Evolutionary conservation across 2,329 filamentous ascomycete genomes (phyloP).

Genomic region (Aspergillus texensis): DNA sequence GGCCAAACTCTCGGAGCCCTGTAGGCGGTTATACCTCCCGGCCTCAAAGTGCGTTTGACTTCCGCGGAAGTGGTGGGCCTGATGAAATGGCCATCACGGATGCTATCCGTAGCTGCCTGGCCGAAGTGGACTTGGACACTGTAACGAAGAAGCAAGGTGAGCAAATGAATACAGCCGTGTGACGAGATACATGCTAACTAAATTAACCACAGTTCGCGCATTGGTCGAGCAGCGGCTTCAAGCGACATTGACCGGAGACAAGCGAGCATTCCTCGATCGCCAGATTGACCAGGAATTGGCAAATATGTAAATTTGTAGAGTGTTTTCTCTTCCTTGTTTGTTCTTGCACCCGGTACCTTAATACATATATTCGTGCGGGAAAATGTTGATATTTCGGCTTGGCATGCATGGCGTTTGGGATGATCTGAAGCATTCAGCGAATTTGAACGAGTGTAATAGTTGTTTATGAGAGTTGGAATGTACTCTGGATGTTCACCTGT

Average conservation of each 20-base stretch:
- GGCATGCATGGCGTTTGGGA: conserved; percentile 22
- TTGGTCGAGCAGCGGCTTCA: conserved; percentile 92
- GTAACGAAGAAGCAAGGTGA: conserved; percentile 94
- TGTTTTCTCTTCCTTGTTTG: not conserved
- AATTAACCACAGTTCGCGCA: conserved; percentile 61
- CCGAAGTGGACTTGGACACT: conserved; percentile 90
- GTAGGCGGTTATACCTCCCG: conserved; percentile 52
- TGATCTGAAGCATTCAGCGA: conserved; percentile 13
- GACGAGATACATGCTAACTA: conserved; percentile 1
- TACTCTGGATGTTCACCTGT: not conserved
- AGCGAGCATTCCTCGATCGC: conserved; percentile 84
- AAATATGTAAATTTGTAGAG: conserved; percentile 69
- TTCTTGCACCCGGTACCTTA: conserved; percentile 4
- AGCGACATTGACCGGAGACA: conserved; percentile 82
- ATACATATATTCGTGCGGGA: conserved; percentile 8
- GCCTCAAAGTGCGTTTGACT: conserved; percentile 59
- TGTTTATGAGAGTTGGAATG: conserved; percentile 4
- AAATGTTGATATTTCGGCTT: conserved; percentile 8
- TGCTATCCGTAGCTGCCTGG: conserved; percentile 78
- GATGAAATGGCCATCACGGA: conserved; percentile 81
- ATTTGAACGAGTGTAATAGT: conserved; percentile 10
- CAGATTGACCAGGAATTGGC: conserved; percentile 93
- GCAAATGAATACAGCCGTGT: conserved; percentile 16
- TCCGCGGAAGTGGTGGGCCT: conserved; percentile 64
- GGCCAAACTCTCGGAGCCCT: conserved; percentile 50